Conservation (phyloP, 2,329 filamentous ascomycete genomes). For the Cyphellophora europaea region DNA sequence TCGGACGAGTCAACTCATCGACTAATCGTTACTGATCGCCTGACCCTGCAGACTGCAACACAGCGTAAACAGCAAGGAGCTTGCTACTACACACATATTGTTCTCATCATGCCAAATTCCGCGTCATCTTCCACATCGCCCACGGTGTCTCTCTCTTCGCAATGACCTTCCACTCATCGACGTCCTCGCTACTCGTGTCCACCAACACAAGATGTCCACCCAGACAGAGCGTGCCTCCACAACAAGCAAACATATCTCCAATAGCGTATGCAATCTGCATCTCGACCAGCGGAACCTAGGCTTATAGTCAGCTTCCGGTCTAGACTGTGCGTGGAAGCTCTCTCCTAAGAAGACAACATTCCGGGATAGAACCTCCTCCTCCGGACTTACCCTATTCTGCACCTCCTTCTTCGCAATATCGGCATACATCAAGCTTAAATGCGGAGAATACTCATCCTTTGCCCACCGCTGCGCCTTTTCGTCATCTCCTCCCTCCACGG, state of each 20-base stretch:
- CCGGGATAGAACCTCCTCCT: too few species aligned
- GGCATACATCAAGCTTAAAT: constrained; percentile 14
- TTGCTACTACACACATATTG: too few species aligned
- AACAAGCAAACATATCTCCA: constrained; percentile 14
- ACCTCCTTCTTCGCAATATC: constrained; percentile 9
- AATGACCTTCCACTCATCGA: constrained; percentile 9
- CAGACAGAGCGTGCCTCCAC: constrained; percentile 11
- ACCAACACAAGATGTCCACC: constrained; percentile 12
- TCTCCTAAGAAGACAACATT: too few species aligned
- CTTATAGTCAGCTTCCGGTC: too few species aligned
- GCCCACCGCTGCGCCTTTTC: constrained; percentile 9
- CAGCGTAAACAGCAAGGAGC: too few species aligned
- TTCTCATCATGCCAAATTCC: constrained; percentile 6
- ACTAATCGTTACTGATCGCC: too few species aligned
- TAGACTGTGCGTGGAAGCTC: too few species aligned
- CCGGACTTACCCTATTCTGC: too few species aligned
- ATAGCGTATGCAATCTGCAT: constrained; percentile 12
- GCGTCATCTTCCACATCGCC: constrained; percentile 13
- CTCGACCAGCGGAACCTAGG: constrained; percentile 11
- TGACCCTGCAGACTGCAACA: too few species aligned
- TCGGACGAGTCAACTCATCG: too few species aligned
- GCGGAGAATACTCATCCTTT: constrained; percentile 9
- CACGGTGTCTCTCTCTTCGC: constrained; percentile 8
- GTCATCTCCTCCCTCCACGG: neutral
- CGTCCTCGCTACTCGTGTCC: constrained; percentile 7